Evolutionary conservation across 768 basidiomycete genomes (phyloP), one percentile per base, ranked within the genome.

Genomic region (Neoboletus subvelutipes): DNA sequence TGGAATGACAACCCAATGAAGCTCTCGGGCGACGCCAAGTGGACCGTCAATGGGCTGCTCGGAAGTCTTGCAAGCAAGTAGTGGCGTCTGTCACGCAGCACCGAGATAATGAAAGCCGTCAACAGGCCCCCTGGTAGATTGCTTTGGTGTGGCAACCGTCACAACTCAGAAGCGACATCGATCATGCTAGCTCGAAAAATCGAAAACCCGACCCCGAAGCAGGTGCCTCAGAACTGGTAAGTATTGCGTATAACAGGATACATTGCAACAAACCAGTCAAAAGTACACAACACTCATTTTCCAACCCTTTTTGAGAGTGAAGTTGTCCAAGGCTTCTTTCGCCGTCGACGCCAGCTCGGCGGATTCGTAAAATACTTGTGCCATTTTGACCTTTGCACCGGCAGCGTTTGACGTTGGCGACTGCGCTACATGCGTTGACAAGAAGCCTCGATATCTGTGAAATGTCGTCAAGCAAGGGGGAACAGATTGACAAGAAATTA

Each of bases 281-380:
- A 88, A 85, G 74, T 83, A 94, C 43, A 78, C 79, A 55, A 94
- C 91, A 50, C 79, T 79, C 89, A 94, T 92, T 62, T 82, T 75
- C 88, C 89, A 92, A 41, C 84, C 90, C 65, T 88, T 88, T 76
- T 94, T 94, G 64, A 97, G 77, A 40, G 87, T 80, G 72, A 93
- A 97, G 50, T 90, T 88, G 71, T 96, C 85, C 60, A 94, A 73
- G 15, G 88, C 91, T 50, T 88, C 85, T 76, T 87, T 90, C 39
- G 94, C 94, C 5, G 81, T 82, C 17, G 83, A 75, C 18, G 92
- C 91, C 26, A 90, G 80, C 54, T 87, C 87, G 11, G 85, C 74
- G 4, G 83, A 82, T 64, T 92, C 91, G 73, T 90, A 98, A 26
- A 82, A 69, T 22, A 90, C 87, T 64, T 91, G 84, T 11, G 90